Conservation (phyloP, 2,329 filamentous ascomycete species). For the Aspergillus sp. region DNA sequence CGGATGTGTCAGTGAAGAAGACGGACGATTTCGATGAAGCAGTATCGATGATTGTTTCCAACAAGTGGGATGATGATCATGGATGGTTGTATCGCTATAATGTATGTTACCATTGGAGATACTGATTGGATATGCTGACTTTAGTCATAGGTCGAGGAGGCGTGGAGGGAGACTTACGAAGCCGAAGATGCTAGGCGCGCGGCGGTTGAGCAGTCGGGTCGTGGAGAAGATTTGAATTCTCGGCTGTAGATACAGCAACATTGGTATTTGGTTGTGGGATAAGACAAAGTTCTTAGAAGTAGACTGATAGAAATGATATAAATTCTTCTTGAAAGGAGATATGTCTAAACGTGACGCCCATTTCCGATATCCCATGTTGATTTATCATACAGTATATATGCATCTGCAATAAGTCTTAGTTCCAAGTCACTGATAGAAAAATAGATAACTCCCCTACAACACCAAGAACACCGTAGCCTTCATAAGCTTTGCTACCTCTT, state of each 20-base stretch:
- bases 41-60: not conserved
- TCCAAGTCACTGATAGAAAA: no score
- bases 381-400: no score
- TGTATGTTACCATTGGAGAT: not conserved
- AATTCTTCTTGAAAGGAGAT: no score
- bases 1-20: not conserved
- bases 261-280: not conserved
- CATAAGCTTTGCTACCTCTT: no score
- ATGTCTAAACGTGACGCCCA: no score
- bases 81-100: slow-evolving; percentile 16
- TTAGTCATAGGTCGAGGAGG: slow-evolving; percentile 11
- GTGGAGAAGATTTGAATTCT: not conserved
- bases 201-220: not conserved
- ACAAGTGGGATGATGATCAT: slow-evolving; percentile 12
- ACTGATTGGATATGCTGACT: not conserved
- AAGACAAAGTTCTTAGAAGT: no score
- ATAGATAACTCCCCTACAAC: no score
- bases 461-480: no score
- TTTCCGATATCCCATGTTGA: no score
- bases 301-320: no score
- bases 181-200: slow-evolving; percentile 7
- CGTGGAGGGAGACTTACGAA: slow-evolving; percentile 4
- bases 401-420: no score
- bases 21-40: slow-evolving; percentile 10
- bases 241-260: not conserved